phyloP scores from a whole-genome alignment of 257 asterid genomes.

The Salvia splendens region DNA sequence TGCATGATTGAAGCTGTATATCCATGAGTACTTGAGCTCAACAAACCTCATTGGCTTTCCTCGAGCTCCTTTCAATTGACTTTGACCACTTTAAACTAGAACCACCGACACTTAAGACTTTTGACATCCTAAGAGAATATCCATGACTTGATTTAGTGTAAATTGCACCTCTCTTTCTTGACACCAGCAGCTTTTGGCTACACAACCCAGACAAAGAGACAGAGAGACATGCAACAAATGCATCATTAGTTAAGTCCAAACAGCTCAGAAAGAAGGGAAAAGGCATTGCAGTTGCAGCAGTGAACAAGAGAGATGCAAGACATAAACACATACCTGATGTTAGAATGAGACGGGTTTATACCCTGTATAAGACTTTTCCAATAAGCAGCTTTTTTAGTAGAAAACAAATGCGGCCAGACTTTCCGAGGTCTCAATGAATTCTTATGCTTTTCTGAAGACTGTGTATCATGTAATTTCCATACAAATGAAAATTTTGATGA shows the following conservation, averaged over 20 bases:
- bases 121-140: conserved; percentile 76
- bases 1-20: conserved; percentile 24
- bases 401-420: conserved; percentile 54
- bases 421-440: conserved; percentile 46
- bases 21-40: conserved; percentile 32
- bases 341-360: conserved; percentile 43
- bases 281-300: conserved; percentile 15
- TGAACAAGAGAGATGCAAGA: conserved; percentile 25
- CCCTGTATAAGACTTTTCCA: conserved; percentile 51
- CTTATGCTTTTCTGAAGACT: conserved; percentile 51
- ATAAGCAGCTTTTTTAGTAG: conserved; percentile 71
- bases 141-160: conserved; percentile 83
- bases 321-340: conserved; percentile 50
- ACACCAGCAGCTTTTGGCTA: conserved; percentile 65
- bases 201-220: conserved; percentile 24
- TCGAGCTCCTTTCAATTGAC: conserved; percentile 78
- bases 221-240: conserved; percentile 15
- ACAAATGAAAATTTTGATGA: conserved; percentile 60
- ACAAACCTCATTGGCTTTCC: conserved; percentile 79
- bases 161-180: conserved; percentile 78
- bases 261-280: conserved; percentile 17
- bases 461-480: conserved; percentile 65
- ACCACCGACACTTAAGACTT: conserved; percentile 75
- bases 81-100: conserved; percentile 95
- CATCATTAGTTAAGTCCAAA: conserved; percentile 25